Evolutionary conservation across 176 grass and related monocot species (phyloP), one percentile per base, ranked within the genome.

Genomic region (Musa itinerans): DNA sequence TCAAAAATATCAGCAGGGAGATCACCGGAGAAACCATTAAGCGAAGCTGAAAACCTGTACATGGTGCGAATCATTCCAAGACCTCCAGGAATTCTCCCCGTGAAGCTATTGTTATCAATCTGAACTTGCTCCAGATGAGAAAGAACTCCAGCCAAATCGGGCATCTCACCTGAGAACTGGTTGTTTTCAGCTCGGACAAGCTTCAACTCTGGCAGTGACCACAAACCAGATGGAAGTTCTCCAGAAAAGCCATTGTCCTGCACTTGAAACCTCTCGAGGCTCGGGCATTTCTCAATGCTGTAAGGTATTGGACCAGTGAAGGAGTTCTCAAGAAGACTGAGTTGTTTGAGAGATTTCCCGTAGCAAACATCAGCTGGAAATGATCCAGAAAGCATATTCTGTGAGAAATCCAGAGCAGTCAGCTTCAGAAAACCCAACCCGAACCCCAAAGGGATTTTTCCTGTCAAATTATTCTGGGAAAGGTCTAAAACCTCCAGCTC

Each of bases 61-160:
- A 96, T 73, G 53, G 88, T 89, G 76, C 76, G 83, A 9, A 96
- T 77, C 50, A 34, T 7, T 53, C 92, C 88, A 52, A 96, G 73
- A 74, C 83, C 85, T 55, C 2, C 76, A 0, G 92, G 81, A 78
- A 96, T 79, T 63, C 2, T 61, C 0, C 88, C 92, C 51, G 76
- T 81, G 86, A 96, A 74, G 67, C 83, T 86, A 78, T 96, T 91
- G 81, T 87, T 87, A 78, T 91, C 92, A 0, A 96, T 73, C 76
- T 91, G 92, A 8, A 89, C 57, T 85, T 96, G 92, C 77, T 91
- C 92, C 51, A 96, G 69, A 71, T 78, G 81, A 58, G 88, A 91
- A 29, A 53, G 51, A 23, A 56, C 68, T 67, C 55, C 34, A 22
- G 74, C 16, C 48, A 91, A 56, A 53, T 91, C 88, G 0, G 76